Percentiles rank a stretch among this genome's conserved stretches.
Conservation (phyloP, 2,329 filamentous ascomycete genomes). For the Ceratocystis huliohia region DNA sequence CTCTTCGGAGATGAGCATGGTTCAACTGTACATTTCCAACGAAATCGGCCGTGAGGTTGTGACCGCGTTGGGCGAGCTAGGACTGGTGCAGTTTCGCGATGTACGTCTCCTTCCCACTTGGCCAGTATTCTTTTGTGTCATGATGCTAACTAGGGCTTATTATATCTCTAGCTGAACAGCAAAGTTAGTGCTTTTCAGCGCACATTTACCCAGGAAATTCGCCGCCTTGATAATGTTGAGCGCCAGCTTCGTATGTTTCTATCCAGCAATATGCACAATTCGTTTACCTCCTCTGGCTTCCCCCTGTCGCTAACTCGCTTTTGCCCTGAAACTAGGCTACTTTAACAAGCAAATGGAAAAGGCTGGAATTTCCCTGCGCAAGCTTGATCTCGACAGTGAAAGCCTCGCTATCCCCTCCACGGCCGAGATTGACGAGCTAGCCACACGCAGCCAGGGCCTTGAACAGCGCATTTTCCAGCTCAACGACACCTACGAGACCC, state of each 20-base stretch:
- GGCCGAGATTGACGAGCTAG: constrained; percentile 89
- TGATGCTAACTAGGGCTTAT: constrained; percentile 1
- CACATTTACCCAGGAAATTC: constrained; percentile 95
- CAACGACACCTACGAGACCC: constrained; percentile 95
- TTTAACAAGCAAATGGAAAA: constrained; percentile 96
- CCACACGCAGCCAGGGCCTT: constrained; percentile 80
- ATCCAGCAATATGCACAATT: neutral
- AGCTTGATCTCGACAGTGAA: constrained; percentile 81
- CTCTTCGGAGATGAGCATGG: constrained; percentile 99
- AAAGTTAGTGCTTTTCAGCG: constrained; percentile 90
- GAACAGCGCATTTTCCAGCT: constrained; percentile 83
- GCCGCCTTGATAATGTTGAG: constrained; percentile 94
- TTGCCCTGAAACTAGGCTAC: constrained; percentile 48
- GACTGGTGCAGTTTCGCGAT: constrained; percentile 93
- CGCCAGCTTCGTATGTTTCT: constrained; percentile 73
- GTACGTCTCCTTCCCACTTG: constrained; percentile 35
- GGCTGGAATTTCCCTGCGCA: constrained; percentile 69
- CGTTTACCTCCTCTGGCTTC: neutral
- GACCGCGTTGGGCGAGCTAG: constrained; percentile 88
- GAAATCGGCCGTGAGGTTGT: constrained; percentile 98
- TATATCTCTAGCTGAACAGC: constrained; percentile 60
- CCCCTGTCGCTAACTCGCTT: constrained; percentile 2
- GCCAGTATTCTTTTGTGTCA: neutral
- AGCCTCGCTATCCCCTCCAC: constrained; percentile 78
- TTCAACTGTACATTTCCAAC: constrained; percentile 97